Base-by-base conservation (phyloP, 805 yeast species). In the Myxozyma sirexii region DNA sequence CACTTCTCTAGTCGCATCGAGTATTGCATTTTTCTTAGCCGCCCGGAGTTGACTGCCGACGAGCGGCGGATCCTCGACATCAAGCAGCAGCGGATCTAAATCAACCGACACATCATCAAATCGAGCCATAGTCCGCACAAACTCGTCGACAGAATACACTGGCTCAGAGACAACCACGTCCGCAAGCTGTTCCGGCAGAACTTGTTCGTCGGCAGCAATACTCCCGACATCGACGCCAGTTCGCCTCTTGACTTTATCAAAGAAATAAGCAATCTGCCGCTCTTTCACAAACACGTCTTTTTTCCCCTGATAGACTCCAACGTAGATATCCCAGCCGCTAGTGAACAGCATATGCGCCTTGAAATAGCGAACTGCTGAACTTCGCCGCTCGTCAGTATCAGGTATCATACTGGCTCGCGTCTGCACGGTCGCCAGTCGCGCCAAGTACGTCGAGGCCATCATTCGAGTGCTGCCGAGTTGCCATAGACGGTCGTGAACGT, bases 311-410 rank as follows among this genome's bases (percentile, higher is more conserved):
- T 39, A 21, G 15, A 8, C 27, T 5, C 55, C 46, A 51, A 39
- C 23, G 10, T 41, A 31, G 17, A 55, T 38, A 31, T 47, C 44
- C 59, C 59, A 55, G 10, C 54, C 54, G 42, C 47, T 42, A 19
- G 54, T 13, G 23, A 55, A 55, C 13, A 55, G 41, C 19, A 27
- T 4, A 51, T 51, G 31, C 6, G 13, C 24, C 39, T 47, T 27
- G 19, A 51, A 41, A 15, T 38, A 41, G 12, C 24, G 47, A 19
- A 39, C n/a, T 19, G 31, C 46, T 6, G 19, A 15, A n/a, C n/a
- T 23, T 4, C 46, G 47, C 19, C 15, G 12, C 15, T 21, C 13
- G 24, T 12, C 45, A 6, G 39, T 49, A 4, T 19, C 23, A 4
- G 47, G 31, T 3, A 46, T 10, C n/a, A 48, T 15, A 2, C 52